Evolutionary conservation across 176 grass and related monocot genomes (phyloP), one percentile per base, ranked within the genome.

Genomic region (Ampelocalamus luodianensis): DNA sequence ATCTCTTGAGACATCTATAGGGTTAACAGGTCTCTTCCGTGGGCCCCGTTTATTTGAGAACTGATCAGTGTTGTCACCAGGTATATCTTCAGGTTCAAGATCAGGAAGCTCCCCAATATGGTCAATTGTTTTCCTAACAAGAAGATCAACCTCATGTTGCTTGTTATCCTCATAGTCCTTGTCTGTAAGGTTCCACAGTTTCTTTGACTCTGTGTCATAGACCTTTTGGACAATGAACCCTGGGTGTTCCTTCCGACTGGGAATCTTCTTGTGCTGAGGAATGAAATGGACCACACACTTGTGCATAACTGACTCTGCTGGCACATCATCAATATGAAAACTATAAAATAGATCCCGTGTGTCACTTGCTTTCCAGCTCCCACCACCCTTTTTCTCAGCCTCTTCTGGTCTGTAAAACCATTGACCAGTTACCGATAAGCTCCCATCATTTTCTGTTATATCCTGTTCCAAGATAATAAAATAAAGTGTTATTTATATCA

Each of bases 331-430:
- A 18, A 85, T 82, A 87, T 99, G 93, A 78, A 93, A 99, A 83
- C 96, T 99, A 74, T 96, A 99, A 86, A 99, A 99, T 20, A 99
- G 84, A 83, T 99, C 93, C 32, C 91, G 84, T 59, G 96, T 99
- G 82, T 99, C 96, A 56, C 78, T 86, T 83, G 90, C 88, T 78
- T 83, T 85, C 93, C 93, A 99, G 32, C 58, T 92, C 23, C 96
- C 96, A 72, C 96, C 96, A 82, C 82, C 91, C 70, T 88, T 99
- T 87, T 87, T 93, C 39, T 96, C 93, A 75, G 96, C 96, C 68
- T 99, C 96, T 89, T 96, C 96, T 59, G 96, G 96, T 68, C 96
- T 89, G 74, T 99, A 99, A 90, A 99, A 99, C 96, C 96, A 99
- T 43, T 99, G 96, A 38, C 96, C 93, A 67, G 84, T 99, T 63